phyloP scores from a whole-genome alignment of 2,329 filamentous ascomycete genomes.

The Bretziella fagacearum region DNA sequence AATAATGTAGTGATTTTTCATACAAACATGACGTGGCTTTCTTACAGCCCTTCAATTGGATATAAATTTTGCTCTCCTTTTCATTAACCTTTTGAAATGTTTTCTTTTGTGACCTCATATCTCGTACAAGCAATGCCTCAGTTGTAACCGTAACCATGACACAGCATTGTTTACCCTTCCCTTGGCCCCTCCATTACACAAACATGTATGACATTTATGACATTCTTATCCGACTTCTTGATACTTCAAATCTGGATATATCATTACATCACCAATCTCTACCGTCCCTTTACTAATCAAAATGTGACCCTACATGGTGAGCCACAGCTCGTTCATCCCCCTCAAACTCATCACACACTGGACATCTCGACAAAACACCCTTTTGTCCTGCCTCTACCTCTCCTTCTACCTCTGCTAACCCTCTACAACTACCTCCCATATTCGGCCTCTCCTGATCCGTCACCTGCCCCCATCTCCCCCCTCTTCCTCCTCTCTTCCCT shows the following conservation, averaged over 20 bases:
- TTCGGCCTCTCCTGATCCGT: background rate
- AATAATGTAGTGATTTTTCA: too few species aligned
- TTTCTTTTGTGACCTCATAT: too few species aligned
- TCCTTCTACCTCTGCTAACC: background rate
- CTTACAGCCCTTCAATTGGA: too few species aligned
- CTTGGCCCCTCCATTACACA: too few species aligned
- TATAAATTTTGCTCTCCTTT: too few species aligned
- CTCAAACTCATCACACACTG: constrained; percentile 48
- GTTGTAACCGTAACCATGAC: too few species aligned
- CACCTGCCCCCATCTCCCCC: background rate
- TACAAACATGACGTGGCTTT: too few species aligned
- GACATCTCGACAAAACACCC: constrained; percentile 29
- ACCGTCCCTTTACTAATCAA: constrained; percentile 20
- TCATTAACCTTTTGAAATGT: too few species aligned
- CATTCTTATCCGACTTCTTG: too few species aligned
- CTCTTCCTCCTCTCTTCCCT: background rate
- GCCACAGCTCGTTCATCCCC: constrained; percentile 52
- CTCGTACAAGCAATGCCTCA: too few species aligned
- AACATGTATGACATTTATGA: too few species aligned
- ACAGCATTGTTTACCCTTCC: too few species aligned
- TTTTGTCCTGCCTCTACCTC: constrained; percentile 5
- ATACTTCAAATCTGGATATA: background rate
- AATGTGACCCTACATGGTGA: constrained; percentile 47
- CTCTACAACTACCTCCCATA: background rate
- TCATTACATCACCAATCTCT: background rate